Evolutionary conservation across 805 yeast species (phyloP).

Genomic region (Suhomyces sp.): DNA sequence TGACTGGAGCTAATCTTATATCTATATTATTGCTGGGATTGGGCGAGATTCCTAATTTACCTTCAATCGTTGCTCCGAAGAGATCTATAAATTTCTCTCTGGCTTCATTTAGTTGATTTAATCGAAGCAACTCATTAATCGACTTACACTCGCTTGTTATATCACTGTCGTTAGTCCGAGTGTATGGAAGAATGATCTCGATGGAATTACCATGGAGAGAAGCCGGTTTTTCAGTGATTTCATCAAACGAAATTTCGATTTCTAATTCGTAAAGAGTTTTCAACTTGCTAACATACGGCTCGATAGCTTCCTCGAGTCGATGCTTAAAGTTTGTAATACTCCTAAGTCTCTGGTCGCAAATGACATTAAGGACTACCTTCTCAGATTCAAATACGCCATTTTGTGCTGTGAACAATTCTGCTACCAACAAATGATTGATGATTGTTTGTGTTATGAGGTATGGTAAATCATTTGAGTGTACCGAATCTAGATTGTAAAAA

Average conservation of each 20-base stretch:
- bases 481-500: conserved; percentile 40
- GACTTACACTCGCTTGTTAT: not conserved
- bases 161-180: not conserved
- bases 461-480: conserved; percentile 61
- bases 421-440: conserved; percentile 26
- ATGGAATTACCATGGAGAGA: not conserved
- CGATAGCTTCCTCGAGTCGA: not conserved
- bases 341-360: not conserved
- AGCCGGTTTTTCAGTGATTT: not conserved
- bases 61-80: not conserved
- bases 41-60: conserved; percentile 1
- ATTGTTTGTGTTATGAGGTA: conserved; percentile 52
- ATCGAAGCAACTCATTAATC: not conserved
- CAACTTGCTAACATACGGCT: not conserved
- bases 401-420: conserved; percentile 18
- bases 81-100: not conserved
- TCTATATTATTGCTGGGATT: conserved; percentile 5
- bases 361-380: not conserved
- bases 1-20: not conserved
- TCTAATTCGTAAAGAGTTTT: not conserved
- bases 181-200: not conserved
- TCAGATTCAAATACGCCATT: not conserved
- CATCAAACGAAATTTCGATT: not conserved
- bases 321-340: not conserved
- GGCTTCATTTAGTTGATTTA: not conserved